A percentile compares a stretch with the other conserved stretches of the same genome.
Evolutionary conservation across 1,284 basidiomycete species (phyloP).

Genomic region (Gymnopus androsaceus): DNA sequence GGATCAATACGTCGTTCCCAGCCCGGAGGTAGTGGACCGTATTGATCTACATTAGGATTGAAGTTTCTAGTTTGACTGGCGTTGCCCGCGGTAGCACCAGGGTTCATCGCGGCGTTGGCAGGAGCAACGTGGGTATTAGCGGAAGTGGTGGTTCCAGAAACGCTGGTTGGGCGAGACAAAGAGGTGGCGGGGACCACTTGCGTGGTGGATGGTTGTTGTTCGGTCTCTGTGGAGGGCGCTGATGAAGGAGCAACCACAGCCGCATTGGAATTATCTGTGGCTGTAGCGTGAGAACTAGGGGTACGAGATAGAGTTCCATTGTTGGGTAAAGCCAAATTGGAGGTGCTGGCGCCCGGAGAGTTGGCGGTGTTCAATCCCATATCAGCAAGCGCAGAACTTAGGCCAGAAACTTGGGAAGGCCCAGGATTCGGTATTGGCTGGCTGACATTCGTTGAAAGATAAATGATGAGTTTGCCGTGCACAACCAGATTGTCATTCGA

Average conservation of each 20-base stretch:
- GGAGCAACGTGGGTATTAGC: slow-evolving; percentile 29
- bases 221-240: slow-evolving; percentile 35
- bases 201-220: slow-evolving; percentile 32
- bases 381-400: slow-evolving; percentile 57
- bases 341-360: slow-evolving; percentile 55
- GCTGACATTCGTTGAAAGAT: slow-evolving; percentile 81
- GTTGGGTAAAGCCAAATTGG: slow-evolving; percentile 41
- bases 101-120: slow-evolving; percentile 31
- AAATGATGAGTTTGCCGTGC: slow-evolving; percentile 89
- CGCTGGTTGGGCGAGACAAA: slow-evolving; percentile 39
- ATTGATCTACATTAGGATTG: slow-evolving; percentile 84
- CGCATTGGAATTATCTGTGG: slow-evolving; percentile 37
- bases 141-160: slow-evolving; percentile 26
- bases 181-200: slow-evolving; percentile 24
- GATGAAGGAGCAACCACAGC: slow-evolving; percentile 38
- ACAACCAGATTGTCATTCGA: slow-evolving; percentile 89
- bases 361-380: slow-evolving; percentile 49
- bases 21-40: slow-evolving; percentile 78
- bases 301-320: slow-evolving; percentile 48
- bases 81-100: slow-evolving; percentile 27
- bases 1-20: slow-evolving; percentile 96
- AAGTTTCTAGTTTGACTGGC: slow-evolving; percentile 68
- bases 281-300: slow-evolving; percentile 56
- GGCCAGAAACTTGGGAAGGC: slow-evolving; percentile 60
- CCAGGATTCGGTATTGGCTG: slow-evolving; percentile 78